Evolutionary conservation across 78 protist species (phyloP).

Genomic region (Bigelowiella natans): DNA sequence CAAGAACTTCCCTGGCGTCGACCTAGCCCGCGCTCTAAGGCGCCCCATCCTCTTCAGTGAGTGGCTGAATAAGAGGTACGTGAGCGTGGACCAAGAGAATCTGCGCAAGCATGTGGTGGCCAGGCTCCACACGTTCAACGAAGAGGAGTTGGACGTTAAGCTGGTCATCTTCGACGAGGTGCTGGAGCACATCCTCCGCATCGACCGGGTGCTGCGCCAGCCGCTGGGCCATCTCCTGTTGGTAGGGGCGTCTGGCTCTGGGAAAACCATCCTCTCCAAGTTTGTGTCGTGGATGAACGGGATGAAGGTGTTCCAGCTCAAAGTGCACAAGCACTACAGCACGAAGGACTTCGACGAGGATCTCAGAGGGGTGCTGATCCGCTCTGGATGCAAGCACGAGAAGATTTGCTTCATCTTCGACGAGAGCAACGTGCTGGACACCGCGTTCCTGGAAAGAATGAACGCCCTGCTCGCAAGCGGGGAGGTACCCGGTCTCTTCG

Average conservation of each 20-base stretch:
- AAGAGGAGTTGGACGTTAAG: conserved; percentile 80
- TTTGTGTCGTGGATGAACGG: conserved; percentile 84
- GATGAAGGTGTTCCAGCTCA: conserved; percentile 53
- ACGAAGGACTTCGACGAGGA: conserved; percentile 85
- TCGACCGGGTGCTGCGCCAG: conserved; percentile 85
- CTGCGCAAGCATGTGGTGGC: conserved; percentile 69
- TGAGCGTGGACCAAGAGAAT: conserved; percentile 48
- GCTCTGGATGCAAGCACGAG: conserved; percentile 86
- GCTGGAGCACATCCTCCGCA: conserved; percentile 75
- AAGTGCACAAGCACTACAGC: conserved; percentile 55
- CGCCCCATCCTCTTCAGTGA: conserved; percentile 83
- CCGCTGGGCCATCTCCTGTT: conserved; percentile 85
- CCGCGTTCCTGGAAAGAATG: conserved; percentile 92
- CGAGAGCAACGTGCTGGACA: conserved; percentile 80
- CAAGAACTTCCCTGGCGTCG: conserved; percentile 55
- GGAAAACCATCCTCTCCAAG: conserved; percentile 75
- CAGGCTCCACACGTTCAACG: conserved; percentile 68
- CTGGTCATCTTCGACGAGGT: conserved; percentile 89
- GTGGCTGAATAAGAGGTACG: conserved; percentile 70
- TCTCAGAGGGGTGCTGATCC: conserved; percentile 67
- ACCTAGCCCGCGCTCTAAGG: conserved; percentile 27
- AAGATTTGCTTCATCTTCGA: conserved; percentile 78
- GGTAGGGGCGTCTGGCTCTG: conserved; percentile 85
- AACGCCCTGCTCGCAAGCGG: conserved; percentile 82
- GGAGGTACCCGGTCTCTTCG: conserved; percentile 94